Evolutionary conservation across 192 early-diverging fungal genomes (phyloP).

Genomic region (Coemansia sp.): DNA sequence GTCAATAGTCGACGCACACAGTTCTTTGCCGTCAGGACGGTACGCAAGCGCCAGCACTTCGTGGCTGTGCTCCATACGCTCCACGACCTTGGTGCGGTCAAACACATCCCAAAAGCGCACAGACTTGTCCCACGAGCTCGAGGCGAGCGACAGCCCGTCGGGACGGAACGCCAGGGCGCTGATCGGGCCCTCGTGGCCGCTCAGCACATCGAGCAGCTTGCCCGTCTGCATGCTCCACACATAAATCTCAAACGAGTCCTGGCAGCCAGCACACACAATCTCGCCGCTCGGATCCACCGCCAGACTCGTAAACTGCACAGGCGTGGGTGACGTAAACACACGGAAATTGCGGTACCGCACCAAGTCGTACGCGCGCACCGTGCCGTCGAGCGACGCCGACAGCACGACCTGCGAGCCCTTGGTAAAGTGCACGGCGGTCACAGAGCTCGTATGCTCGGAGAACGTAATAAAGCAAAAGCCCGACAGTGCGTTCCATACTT

Average conservation of each 20-base stretch:
- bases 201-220: conserved; percentile 90
- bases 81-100: conserved; percentile 74
- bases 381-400: conserved; percentile 94
- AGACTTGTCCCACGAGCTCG: conserved; percentile 90
- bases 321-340: conserved; percentile 92
- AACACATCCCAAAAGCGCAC: conserved; percentile 94
- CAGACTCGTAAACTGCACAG: conserved; percentile 90
- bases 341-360: conserved; percentile 98
- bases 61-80: conserved; percentile 72
- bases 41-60: conserved; percentile 89
- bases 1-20: conserved; percentile 85
- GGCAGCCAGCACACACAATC: conserved; percentile 90
- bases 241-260: conserved; percentile 95
- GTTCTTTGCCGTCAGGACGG: conserved; percentile 86
- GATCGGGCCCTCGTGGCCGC: conserved; percentile 92
- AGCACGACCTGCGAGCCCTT: conserved; percentile 88
- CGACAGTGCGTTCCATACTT: conserved; percentile 94
- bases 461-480: conserved; percentile 99
- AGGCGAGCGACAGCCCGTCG: conserved; percentile 74
- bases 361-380: conserved; percentile 97
- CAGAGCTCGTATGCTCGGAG: conserved; percentile 80
- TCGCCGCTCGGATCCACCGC: conserved; percentile 97
- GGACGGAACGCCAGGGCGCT: conserved; percentile 83
- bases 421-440: conserved; percentile 85
- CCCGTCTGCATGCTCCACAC: conserved; percentile 99